Percentiles rank a stretch among this genome's conserved stretches.
Evolutionary conservation across 176 grass and related monocot species (phyloP).

Genomic region (Paspalum notatum): DNA sequence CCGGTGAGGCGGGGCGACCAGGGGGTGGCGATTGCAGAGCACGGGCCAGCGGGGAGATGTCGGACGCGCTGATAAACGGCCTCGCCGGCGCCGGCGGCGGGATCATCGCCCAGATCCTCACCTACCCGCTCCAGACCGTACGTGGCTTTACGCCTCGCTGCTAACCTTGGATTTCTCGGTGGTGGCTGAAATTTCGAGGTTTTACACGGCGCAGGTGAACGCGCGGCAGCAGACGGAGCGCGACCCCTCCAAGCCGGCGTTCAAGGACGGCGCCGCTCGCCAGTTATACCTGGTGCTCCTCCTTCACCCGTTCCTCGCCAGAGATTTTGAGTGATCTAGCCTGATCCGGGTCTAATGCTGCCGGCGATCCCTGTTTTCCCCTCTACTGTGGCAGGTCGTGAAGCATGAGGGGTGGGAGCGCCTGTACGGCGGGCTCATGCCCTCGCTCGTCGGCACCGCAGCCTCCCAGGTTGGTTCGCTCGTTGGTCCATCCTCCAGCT

Average conservation of each 20-base stretch:
- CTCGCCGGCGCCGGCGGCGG: constrained; percentile 88
- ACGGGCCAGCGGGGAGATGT: constrained; percentile 46
- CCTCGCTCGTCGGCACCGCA: constrained; percentile 84
- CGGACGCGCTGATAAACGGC: constrained; percentile 92
- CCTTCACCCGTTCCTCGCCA: background rate
- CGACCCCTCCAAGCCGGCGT: constrained; percentile 67
- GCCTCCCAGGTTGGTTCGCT: constrained; percentile 71
- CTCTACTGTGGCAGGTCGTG: constrained; percentile 58
- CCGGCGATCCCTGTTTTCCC: constrained; percentile 28
- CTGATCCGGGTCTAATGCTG: constrained; percentile 39
- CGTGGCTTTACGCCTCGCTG: background rate
- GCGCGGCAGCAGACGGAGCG: constrained; percentile 94
- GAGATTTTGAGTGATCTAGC: constrained; percentile 14
- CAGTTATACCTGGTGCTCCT: constrained; percentile 68
- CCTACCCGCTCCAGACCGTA: constrained; percentile 93
- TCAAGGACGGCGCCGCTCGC: constrained; percentile 68
- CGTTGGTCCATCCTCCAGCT: background rate
- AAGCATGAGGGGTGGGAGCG: constrained; percentile 90
- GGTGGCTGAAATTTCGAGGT: background rate
- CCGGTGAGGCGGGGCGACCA: background rate
- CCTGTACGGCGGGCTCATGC: constrained; percentile 78
- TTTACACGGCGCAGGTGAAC: constrained; percentile 73
- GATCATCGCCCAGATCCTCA: constrained; percentile 87
- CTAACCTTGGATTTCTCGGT: constrained; percentile 1
- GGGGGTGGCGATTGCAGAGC: background rate